These are phyloP conservation scores for Prunus mongolica DNA, from an alignment of 306 rosid genomes.

Conservation along the genomic window DNA sequence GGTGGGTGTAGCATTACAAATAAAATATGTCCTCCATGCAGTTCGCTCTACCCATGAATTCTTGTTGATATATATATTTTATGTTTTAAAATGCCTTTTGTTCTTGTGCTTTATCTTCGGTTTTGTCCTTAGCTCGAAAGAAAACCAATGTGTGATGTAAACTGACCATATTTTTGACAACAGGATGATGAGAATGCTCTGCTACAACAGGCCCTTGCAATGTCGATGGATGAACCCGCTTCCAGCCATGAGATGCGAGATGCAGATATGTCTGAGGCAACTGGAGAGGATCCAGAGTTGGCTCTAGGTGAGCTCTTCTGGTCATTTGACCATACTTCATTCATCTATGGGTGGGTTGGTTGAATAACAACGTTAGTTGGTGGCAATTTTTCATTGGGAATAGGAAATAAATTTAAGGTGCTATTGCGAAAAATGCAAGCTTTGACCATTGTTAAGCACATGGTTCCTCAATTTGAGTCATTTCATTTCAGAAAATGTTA, in stretches of 20 bases:
- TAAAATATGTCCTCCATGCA: not conserved
- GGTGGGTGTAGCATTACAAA: not conserved
- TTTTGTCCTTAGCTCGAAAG: not conserved
- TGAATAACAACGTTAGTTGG: not conserved
- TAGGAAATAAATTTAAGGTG: not conserved
- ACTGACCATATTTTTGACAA: conserved; percentile 8
- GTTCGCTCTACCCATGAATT: not conserved
- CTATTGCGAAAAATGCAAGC: not conserved
- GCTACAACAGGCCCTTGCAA: conserved; percentile 96
- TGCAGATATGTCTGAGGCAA: conserved; percentile 81
- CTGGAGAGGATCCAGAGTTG: conserved; percentile 78
- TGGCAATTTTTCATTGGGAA: not conserved
- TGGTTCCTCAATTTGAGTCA: not conserved
- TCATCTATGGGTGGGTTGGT: not conserved
- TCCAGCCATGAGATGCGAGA: conserved; percentile 58
- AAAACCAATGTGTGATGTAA: not conserved
- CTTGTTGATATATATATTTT: not conserved
- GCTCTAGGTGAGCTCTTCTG: conserved; percentile 67
- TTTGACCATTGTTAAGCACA: not conserved
- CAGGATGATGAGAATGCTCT: conserved; percentile 84
- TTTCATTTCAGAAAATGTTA: not conserved
- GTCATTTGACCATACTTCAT: not conserved
- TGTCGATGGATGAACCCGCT: conserved; percentile 95
- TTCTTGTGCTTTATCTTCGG: not conserved
- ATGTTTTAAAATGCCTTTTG: not conserved